phyloP scores from a whole-genome alignment of 2,329 filamentous ascomycete species.

The Elsinoe ampelina region DNA sequence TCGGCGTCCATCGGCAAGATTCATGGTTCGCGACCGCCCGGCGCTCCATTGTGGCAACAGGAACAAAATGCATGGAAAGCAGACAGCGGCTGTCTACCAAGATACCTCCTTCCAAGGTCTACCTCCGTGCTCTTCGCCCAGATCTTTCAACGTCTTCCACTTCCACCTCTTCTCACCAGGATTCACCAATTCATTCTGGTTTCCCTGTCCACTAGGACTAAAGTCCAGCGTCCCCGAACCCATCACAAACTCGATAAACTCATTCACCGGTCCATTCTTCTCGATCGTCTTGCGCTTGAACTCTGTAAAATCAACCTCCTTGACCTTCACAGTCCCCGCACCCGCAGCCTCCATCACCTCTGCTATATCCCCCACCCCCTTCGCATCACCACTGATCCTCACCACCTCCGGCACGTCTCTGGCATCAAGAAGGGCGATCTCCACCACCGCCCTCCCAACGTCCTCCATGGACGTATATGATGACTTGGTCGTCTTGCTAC shows the following conservation, averaged over 20 bases:
- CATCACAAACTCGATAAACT: slow-evolving; percentile 29
- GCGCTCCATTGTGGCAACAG: no score
- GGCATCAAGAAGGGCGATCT: slow-evolving; percentile 19
- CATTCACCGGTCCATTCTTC: slow-evolving; percentile 19
- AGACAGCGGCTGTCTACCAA: not conserved
- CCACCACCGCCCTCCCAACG: slow-evolving; percentile 26
- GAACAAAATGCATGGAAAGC: no score
- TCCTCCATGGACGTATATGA: slow-evolving; percentile 28
- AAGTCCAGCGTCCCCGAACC: slow-evolving; percentile 27
- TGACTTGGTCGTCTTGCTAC: slow-evolving; percentile 19
- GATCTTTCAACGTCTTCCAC: slow-evolving; percentile 25
- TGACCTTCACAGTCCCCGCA: slow-evolving; percentile 21
- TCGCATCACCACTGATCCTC: slow-evolving; percentile 24
- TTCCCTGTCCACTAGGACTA: slow-evolving; percentile 19
- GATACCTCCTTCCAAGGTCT: slow-evolving; percentile 14
- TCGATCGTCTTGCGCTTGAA: slow-evolving; percentile 23
- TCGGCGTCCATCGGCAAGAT: no score
- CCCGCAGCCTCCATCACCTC: slow-evolving; percentile 23
- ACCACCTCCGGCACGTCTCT: slow-evolving; percentile 22
- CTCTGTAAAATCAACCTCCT: slow-evolving; percentile 19
- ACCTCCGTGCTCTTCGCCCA: slow-evolving; percentile 23
- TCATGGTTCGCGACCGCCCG: no score
- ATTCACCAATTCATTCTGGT: slow-evolving; percentile 27
- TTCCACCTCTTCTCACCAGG: slow-evolving; percentile 23
- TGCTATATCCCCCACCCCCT: slow-evolving; percentile 21